Evolutionary conservation across 2,329 filamentous ascomycete species (phyloP), one percentile per base, ranked within the genome.

Genomic region (Diaporthe sp.): DNA sequence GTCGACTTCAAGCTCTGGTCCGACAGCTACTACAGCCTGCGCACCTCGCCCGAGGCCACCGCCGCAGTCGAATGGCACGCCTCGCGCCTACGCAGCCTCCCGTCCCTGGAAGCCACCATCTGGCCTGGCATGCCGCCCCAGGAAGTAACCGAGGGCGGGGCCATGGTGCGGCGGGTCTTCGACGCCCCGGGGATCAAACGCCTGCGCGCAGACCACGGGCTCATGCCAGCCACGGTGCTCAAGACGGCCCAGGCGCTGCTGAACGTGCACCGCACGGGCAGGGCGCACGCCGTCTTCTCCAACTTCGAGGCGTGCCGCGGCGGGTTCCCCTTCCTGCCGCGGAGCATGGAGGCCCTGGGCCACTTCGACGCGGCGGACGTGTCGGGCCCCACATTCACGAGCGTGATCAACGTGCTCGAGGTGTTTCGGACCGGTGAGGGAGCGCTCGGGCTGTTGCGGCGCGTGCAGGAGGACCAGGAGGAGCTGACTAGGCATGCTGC

Each of bases 291-390:
- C 9, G 37, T 61, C 20, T 61, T 61, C 37, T 61, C 58, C 34
- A 61, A 61, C 58, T 61, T 61, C 22, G 58, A 61, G 58, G 58
- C 58, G 12, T 61, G 58, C 58, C 58, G 58, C n/a, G 13, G 58
- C 37, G 37, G 58, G 22, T 61, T 61, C 13, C 58, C 58, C 13
- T 61, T 61, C 37, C 58, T 61, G 37, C 37, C 58, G 1, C 22
- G 37, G n/a, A 61, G 58, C n/a, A 44, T 61, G 37, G 58, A 61
- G 37, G 58, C 58, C 2, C 58, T 61, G 5, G 58, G 58, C 22
- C 58, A 61, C 37, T 61, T 61, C 9, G 58, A 61, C n/a, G 58
- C 58, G 3, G 22, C 58, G 1, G 58, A 61, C n/a, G 58, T 61
- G 37, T 61, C 58, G 7, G 58, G 58, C 5, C 58, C 58, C 13